Evolutionary conservation across 371 early-diverging fungal genomes (phyloP).

Genomic region (Mortierella sp.): DNA sequence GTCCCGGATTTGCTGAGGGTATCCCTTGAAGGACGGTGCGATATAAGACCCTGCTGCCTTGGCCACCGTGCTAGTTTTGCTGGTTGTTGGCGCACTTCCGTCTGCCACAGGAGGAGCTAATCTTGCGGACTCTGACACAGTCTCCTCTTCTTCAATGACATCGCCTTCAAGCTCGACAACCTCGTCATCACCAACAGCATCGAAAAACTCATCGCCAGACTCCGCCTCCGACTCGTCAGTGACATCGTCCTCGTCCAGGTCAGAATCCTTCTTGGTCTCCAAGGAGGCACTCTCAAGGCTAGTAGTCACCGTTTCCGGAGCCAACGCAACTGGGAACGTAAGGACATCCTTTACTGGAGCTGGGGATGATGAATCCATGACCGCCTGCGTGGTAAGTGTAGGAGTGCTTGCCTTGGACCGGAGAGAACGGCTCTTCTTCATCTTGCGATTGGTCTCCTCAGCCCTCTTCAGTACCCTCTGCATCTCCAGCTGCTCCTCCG

Average conservation of each 20-base stretch:
- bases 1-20: slow-evolving; percentile 50
- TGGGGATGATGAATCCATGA: not conserved
- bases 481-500: slow-evolving; percentile 59
- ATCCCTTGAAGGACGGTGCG: slow-evolving; percentile 57
- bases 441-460: slow-evolving; percentile 52
- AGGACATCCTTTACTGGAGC: not conserved
- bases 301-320: not conserved
- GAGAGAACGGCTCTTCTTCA: slow-evolving; percentile 48
- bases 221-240: slow-evolving; percentile 66
- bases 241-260: slow-evolving; percentile 23
- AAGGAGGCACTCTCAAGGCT: not conserved
- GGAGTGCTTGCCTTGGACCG: slow-evolving; percentile 45
- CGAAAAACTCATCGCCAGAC: slow-evolving; percentile 73
- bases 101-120: not conserved
- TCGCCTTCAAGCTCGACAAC: slow-evolving; percentile 42
- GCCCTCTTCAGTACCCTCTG: slow-evolving; percentile 44
- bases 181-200: slow-evolving; percentile 54
- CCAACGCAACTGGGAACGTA: not conserved
- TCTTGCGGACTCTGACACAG: not conserved
- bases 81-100: not conserved
- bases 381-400: not conserved
- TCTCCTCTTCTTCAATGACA: not conserved
- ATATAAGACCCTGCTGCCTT: slow-evolving; percentile 38
- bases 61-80: not conserved
- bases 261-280: not conserved